Percentiles rank a stretch among this genome's conserved stretches.
phyloP scores from a whole-genome alignment of 306 rosid genomes.

The Inga laurina region DNA sequence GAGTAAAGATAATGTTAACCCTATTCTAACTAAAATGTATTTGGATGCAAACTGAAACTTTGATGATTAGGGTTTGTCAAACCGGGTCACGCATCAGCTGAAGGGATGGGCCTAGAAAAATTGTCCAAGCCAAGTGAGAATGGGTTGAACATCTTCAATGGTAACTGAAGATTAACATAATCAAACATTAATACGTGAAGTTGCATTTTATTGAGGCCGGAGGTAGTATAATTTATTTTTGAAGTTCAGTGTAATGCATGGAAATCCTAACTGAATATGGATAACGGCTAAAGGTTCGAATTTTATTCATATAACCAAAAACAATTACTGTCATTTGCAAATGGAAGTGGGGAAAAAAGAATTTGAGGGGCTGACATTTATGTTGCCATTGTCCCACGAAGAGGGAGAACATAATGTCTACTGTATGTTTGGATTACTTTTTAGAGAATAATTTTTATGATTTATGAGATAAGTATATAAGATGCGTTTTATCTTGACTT shows the following conservation, averaged over 20 bases:
- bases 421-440: too few relatives aligned
- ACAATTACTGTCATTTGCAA: background rate
- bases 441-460: too few relatives aligned
- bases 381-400: background rate
- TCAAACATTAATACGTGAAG: too few relatives aligned
- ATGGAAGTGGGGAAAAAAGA: background rate
- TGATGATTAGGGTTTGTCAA: background rate
- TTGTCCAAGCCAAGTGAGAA: background rate
- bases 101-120: background rate
- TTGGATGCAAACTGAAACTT: background rate
- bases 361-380: background rate
- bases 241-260: background rate
- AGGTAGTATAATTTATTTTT: too few relatives aligned
- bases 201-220: too few relatives aligned
- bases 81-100: background rate
- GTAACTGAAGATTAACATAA: too few relatives aligned
- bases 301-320: too few relatives aligned
- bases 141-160: background rate
- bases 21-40: too few relatives aligned
- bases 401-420: background rate
- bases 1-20: too few relatives aligned
- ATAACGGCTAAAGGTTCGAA: background rate
- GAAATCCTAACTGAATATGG: background rate
- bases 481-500: too few relatives aligned
- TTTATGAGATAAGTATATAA: too few relatives aligned